Conservation (phyloP, 345 rosid species). For the Erucastrum elatum region DNA sequence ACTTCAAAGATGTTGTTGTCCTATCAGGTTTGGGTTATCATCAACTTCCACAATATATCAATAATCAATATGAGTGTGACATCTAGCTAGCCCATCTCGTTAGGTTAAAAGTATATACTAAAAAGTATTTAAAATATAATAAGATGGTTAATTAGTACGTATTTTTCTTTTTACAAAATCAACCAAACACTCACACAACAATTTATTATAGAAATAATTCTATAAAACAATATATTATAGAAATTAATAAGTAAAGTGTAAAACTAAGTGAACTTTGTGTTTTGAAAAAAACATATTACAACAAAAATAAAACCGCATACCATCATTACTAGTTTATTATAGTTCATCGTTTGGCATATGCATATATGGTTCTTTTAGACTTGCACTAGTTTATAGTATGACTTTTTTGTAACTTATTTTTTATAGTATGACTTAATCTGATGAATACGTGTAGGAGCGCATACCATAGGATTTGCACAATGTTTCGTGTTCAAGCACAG, state of each 20-base stretch:
- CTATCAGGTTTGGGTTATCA: slow-evolving; percentile 64
- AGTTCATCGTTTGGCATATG: not conserved
- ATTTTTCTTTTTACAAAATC: not conserved
- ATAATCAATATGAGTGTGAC: not conserved
- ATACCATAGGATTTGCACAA: slow-evolving; percentile 88
- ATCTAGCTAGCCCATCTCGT: not conserved
- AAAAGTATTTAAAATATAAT: not conserved
- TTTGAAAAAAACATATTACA: not conserved
- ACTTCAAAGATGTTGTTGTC: slow-evolving; percentile 78
- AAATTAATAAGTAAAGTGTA: not conserved
- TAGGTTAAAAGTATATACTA: not conserved
- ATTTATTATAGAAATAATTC: not conserved
- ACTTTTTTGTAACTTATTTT: not conserved
- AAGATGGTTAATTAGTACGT: not conserved
- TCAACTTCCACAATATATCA: not conserved
- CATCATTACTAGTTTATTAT: not conserved
- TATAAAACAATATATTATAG: not conserved
- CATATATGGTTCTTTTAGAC: not conserved
- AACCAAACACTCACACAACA: not conserved
- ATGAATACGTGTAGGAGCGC: slow-evolving; percentile 55
- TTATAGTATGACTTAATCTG: not conserved
- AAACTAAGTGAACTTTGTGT: not conserved
- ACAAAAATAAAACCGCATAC: not conserved
- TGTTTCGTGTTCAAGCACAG: slow-evolving; percentile 80
- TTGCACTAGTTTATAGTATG: not conserved